Conservation (phyloP, 257 asterid genomes). For the Solanum clarkiae region DNA sequence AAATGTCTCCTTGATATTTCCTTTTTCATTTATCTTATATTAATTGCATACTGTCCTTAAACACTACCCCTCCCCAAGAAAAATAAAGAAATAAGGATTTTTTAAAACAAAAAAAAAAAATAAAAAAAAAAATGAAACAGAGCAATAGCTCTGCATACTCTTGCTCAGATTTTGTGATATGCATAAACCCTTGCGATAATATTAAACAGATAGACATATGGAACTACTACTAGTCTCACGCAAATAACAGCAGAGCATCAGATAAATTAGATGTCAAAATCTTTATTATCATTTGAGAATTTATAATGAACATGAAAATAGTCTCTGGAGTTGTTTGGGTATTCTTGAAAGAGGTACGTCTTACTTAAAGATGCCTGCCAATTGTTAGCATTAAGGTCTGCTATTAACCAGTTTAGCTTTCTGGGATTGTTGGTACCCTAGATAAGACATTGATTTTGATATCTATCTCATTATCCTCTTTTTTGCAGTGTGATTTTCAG, state of each 20-base stretch:
- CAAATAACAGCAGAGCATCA: background rate
- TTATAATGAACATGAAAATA: background rate
- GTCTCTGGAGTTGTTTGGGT: background rate
- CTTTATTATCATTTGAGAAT: background rate
- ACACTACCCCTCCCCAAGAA: background rate
- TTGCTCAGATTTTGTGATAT: background rate
- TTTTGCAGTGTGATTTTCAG: constrained; percentile 94
- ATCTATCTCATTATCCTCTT: background rate
- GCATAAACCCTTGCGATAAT: background rate
- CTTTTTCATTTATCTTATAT: background rate
- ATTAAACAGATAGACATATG: background rate
- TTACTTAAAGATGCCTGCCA: background rate
- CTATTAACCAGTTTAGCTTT: background rate
- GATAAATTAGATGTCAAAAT: background rate
- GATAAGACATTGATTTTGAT: background rate
- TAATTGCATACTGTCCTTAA: background rate
- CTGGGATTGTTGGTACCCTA: background rate
- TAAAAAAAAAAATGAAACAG: background rate
- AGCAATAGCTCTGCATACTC: background rate
- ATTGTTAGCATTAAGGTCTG: background rate
- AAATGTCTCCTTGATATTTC: background rate
- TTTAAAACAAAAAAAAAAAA: background rate
- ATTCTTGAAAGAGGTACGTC: background rate
- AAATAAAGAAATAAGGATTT: background rate
- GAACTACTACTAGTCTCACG: background rate